phyloP scores from a whole-genome alignment of 441 rosid species.

The Euphorbia celastroides region DNA sequence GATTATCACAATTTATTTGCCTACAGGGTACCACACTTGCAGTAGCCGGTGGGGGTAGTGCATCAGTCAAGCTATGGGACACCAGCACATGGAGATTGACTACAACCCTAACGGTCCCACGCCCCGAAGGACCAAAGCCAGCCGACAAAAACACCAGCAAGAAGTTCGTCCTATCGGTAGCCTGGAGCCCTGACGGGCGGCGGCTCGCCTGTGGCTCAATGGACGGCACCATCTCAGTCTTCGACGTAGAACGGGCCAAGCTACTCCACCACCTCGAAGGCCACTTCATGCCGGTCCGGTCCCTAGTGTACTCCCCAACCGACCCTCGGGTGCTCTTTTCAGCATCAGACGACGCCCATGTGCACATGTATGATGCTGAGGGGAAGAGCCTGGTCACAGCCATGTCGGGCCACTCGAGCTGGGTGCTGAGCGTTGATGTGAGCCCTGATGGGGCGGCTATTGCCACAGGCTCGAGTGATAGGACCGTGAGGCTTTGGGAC shows the following conservation, averaged over 20 bases:
- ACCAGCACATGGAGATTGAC: conserved; percentile 82
- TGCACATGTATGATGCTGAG: conserved; percentile 87
- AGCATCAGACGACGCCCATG: conserved; percentile 85
- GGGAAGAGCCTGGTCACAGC: conserved; percentile 67
- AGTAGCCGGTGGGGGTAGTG: conserved; percentile 97
- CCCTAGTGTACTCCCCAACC: conserved; percentile 75
- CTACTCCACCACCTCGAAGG: conserved; percentile 88
- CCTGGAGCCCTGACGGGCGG: conserved; percentile 88
- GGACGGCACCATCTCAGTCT: conserved; percentile 88
- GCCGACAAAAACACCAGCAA: conserved; percentile 81
- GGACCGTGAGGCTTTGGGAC: conserved; percentile 90
- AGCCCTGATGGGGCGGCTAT: conserved; percentile 84
- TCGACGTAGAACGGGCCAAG: conserved; percentile 75
- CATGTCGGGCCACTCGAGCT: conserved; percentile 87
- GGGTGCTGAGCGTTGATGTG: conserved; percentile 89
- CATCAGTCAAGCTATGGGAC: conserved; percentile 94
- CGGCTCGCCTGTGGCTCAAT: conserved; percentile 89
- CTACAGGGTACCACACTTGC: conserved; percentile 85
- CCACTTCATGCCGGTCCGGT: conserved; percentile 88
- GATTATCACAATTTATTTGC: conserved; percentile 12
- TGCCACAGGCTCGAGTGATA: conserved; percentile 88
- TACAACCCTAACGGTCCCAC: conserved; percentile 68
- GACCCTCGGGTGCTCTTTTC: conserved; percentile 72
- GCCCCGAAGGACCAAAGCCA: conserved; percentile 79
- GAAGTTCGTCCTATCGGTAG: conserved; percentile 86